These are phyloP conservation scores for Pezicula radicicola DNA, from an alignment of 2,329 filamentous ascomycete genomes.

Conservation along the genomic window DNA sequence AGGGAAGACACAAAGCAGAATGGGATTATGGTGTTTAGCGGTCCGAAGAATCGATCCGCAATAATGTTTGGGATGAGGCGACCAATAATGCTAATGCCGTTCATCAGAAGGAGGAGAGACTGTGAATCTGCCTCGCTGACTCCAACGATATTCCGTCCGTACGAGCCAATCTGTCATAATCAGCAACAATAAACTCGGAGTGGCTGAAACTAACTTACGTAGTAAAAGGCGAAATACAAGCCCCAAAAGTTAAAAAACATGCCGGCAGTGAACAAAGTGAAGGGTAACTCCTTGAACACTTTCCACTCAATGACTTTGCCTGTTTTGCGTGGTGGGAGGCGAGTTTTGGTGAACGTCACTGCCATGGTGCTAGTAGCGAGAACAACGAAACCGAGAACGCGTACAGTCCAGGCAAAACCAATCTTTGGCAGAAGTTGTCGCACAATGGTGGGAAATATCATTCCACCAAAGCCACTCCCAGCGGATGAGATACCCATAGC, in stretches of 20 bases:
- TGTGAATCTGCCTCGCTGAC: constrained; percentile 37
- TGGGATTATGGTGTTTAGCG: constrained; percentile 48
- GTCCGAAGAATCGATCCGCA: constrained; percentile 46
- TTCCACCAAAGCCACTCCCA: constrained; percentile 32
- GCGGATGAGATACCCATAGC: constrained; percentile 29
- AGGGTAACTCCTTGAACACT: constrained; percentile 38
- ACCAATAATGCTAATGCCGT: constrained; percentile 47
- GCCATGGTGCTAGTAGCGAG: constrained; percentile 32
- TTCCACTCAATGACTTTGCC: constrained; percentile 37
- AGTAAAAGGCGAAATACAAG: constrained; percentile 42
- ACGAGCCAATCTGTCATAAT: constrained; percentile 27
- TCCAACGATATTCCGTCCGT: constrained; percentile 11
- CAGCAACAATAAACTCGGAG: neutral
- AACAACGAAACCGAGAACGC: constrained; percentile 38
- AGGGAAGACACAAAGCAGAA: constrained; percentile 9
- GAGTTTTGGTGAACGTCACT: constrained; percentile 24
- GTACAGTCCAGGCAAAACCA: constrained; percentile 39
- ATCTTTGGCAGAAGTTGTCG: constrained; percentile 32
- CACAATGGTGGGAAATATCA: constrained; percentile 38
- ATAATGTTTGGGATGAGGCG: constrained; percentile 45
- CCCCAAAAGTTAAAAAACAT: constrained; percentile 36
- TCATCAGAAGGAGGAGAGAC: constrained; percentile 46
- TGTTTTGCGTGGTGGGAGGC: constrained; percentile 23
- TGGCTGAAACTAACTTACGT: constrained; percentile 14
- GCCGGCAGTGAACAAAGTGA: constrained; percentile 37